phyloP scores from a whole-genome alignment of 208 protist genomes.

The Leishmania arabica region DNA sequence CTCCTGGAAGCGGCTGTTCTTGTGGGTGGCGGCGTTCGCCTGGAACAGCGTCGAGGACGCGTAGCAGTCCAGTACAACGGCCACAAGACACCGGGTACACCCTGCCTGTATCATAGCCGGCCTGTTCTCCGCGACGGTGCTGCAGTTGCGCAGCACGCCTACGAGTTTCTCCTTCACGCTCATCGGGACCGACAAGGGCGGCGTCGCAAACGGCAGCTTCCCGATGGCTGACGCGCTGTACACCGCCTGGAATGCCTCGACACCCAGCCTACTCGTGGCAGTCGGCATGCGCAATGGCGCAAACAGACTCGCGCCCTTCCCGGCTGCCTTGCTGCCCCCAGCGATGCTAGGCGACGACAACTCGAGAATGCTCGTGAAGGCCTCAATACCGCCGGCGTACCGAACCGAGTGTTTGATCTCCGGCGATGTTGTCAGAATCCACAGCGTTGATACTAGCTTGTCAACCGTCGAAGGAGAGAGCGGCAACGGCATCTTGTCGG shows the following conservation, averaged over 20 bases:
- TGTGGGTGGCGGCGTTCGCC: slow-evolving; percentile 31
- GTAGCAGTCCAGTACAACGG: slow-evolving; percentile 83
- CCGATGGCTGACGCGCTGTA: slow-evolving; percentile 25
- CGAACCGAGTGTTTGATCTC: slow-evolving; percentile 91
- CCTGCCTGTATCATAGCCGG: slow-evolving; percentile 52
- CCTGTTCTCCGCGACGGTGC: slow-evolving; percentile 82
- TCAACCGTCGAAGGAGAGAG: slow-evolving; percentile 71
- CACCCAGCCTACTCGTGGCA: slow-evolving; percentile 6
- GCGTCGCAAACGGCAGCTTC: slow-evolving; percentile 35
- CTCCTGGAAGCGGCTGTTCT: slow-evolving; percentile 50
- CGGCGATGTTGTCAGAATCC: slow-evolving; percentile 90
- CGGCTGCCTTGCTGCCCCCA: slow-evolving; percentile 27
- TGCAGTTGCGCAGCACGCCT: slow-evolving; percentile 91
- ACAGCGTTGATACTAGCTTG: slow-evolving; percentile 90
- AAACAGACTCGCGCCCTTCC: slow-evolving; percentile 17
- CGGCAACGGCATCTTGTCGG: not conserved
- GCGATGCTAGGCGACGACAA: slow-evolving; percentile 55
- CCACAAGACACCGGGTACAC: slow-evolving; percentile 68
- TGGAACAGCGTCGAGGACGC: slow-evolving; percentile 39
- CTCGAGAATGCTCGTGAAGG: slow-evolving; percentile 68
- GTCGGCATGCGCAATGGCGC: slow-evolving; percentile 22
- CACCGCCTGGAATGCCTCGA: slow-evolving; percentile 30
- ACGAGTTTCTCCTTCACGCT: slow-evolving; percentile 84
- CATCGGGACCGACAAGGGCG: slow-evolving; percentile 50
- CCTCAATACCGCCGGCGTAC: slow-evolving; percentile 72